Conservation (phyloP, 2,329 filamentous ascomycete species). For the Fusarium sulawesiense region DNA sequence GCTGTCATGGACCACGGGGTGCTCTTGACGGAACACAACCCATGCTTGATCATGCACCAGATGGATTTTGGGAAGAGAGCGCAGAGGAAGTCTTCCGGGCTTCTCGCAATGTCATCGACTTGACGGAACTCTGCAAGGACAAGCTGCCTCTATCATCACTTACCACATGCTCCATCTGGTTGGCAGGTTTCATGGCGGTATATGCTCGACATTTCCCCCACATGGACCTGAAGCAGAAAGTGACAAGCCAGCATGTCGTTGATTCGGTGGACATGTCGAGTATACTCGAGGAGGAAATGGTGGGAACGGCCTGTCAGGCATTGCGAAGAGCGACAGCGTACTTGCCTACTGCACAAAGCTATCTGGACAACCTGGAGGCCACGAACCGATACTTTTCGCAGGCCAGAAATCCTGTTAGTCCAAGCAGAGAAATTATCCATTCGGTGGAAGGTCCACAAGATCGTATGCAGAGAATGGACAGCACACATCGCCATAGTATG, state of each 20-base stretch:
- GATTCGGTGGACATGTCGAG: background rate
- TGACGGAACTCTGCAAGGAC: constrained; percentile 71
- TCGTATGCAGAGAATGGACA: background rate
- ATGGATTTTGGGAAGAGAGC: constrained; percentile 5
- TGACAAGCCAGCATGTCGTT: background rate
- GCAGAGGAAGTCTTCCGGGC: constrained; percentile 53
- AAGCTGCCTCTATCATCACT: constrained; percentile 75
- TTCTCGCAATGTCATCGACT: constrained; percentile 71
- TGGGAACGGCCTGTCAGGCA: constrained; percentile 28
- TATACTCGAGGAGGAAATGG: constrained; percentile 11
- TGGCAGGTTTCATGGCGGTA: constrained; percentile 72
- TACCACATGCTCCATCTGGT: constrained; percentile 74
- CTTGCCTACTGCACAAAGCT: constrained; percentile 31
- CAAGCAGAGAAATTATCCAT: constrained; percentile 1
- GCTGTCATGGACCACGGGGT: background rate
- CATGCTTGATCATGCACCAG: background rate
- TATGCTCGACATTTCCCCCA: constrained; percentile 75
- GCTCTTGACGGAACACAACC: background rate
- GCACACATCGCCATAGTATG: constrained; percentile 3
- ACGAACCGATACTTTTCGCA: constrained; percentile 26
- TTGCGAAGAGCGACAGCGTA: constrained; percentile 28
- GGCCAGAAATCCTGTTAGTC: constrained; percentile 6
- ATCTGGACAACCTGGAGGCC: constrained; percentile 30
- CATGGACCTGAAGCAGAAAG: constrained; percentile 67
- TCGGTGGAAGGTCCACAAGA: constrained; percentile 13